phyloP scores from a whole-genome alignment of 371 early-diverging fungal genomes.

The Mortierella sp. region DNA sequence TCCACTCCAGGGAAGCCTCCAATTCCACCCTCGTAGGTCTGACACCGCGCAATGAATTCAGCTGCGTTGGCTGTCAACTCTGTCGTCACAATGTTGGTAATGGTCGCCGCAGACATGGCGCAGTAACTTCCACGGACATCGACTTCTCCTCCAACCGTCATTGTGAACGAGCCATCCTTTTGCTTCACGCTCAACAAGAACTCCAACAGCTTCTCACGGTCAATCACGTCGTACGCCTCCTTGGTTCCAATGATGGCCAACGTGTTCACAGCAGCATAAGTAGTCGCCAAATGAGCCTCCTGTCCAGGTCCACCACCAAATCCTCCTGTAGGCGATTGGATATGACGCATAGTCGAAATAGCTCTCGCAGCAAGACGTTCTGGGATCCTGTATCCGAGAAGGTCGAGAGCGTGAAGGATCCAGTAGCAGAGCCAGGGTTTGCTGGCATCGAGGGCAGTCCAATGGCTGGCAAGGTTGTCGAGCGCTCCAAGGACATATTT shows the following conservation, averaged over 20 bases:
- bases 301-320: slow-evolving; percentile 91
- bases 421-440: slow-evolving; percentile 96
- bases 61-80: slow-evolving; percentile 81
- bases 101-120: slow-evolving; percentile 83
- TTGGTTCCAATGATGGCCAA: slow-evolving; percentile 81
- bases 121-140: slow-evolving; percentile 96
- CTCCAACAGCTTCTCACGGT: slow-evolving; percentile 72
- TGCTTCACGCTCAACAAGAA: slow-evolving; percentile 91
- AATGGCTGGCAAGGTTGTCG: slow-evolving; percentile 69
- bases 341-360: slow-evolving; percentile 73
- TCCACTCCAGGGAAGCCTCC: slow-evolving; percentile 92
- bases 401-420: slow-evolving; percentile 87
- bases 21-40: slow-evolving; percentile 97
- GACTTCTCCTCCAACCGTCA: slow-evolving; percentile 95
- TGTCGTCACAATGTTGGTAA: slow-evolving; percentile 85
- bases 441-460: slow-evolving; percentile 86
- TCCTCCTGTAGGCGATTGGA: slow-evolving; percentile 86
- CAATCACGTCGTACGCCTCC: slow-evolving; percentile 80
- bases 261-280: slow-evolving; percentile 88
- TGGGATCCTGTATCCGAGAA: slow-evolving; percentile 73
- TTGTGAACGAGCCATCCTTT: slow-evolving; percentile 90
- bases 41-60: slow-evolving; percentile 86
- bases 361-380: slow-evolving; percentile 62
- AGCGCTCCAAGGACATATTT: slow-evolving; percentile 69
- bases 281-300: slow-evolving; percentile 86